Conservation (phyloP, 2,329 filamentous ascomycete genomes). For the Colletotrichum sp. region DNA sequence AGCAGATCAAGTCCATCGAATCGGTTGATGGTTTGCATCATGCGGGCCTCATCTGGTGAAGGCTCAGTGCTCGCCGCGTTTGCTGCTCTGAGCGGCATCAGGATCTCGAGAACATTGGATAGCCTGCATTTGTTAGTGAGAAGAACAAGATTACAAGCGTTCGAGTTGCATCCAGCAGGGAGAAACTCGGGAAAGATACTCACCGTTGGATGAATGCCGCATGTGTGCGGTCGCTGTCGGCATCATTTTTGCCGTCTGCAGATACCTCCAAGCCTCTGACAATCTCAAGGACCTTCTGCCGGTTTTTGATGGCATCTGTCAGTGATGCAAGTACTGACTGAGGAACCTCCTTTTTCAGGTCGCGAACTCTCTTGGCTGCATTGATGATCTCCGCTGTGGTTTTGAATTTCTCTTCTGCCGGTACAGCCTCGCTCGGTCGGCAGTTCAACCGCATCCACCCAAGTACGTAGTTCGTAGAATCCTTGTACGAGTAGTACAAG, state of each 20-base stretch:
- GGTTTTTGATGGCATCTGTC: background rate
- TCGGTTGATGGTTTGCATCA: background rate
- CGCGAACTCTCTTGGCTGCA: background rate
- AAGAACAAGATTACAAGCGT: background rate
- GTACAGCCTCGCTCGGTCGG: background rate
- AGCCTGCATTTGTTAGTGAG: background rate
- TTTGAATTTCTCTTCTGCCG: background rate
- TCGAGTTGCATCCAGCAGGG: background rate
- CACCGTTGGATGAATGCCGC: background rate
- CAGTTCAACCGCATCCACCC: background rate
- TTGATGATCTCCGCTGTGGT: background rate
- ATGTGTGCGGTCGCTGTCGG: background rate
- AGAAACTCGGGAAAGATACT: background rate
- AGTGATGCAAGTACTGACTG: background rate
- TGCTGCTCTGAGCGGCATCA: background rate
- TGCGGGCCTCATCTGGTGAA: background rate
- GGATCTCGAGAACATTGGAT: background rate
- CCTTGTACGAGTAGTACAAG: background rate
- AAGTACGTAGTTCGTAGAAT: background rate
- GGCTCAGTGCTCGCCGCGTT: background rate
- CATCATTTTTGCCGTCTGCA: background rate
- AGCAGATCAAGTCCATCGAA: background rate
- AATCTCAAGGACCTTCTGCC: background rate
- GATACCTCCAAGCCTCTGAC: background rate
- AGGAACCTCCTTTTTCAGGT: background rate